Percentiles rank a stretch among this genome's conserved stretches.
Conservation (phyloP, 768 basidiomycete species). For the Pleurotus sapidus region DNA sequence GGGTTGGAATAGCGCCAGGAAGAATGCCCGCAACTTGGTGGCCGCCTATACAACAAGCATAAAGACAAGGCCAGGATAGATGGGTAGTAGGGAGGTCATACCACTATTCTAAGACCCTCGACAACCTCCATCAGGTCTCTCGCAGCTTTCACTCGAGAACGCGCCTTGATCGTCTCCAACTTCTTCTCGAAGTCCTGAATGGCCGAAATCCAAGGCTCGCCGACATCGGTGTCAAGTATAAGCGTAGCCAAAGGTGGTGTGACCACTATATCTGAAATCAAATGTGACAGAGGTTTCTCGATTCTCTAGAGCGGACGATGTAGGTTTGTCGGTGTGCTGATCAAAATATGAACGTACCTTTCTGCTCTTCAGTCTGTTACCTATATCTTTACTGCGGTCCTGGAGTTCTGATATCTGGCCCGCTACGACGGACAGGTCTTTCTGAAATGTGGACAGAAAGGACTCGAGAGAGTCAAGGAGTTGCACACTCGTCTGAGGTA, state of each 20-base stretch:
- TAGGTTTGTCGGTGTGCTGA: no score
- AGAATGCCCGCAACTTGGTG: conserved; percentile 84
- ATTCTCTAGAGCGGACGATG: conserved; percentile 60
- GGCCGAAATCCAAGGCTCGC: conserved; percentile 83
- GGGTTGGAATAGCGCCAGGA: conserved; percentile 79
- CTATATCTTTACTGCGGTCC: conserved; percentile 86
- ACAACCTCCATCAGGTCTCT: conserved; percentile 78
- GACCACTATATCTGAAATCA: conserved; percentile 78
- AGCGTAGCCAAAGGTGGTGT: conserved; percentile 74
- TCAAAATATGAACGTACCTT: conserved; percentile 49
- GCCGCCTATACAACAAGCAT: conserved; percentile 57
- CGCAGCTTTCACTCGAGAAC: conserved; percentile 84
- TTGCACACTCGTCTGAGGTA: conserved; percentile 72
- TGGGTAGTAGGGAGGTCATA: conserved; percentile 32
- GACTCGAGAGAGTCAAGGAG: conserved; percentile 86
- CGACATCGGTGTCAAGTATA: conserved; percentile 82
- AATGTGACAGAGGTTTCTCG: conserved; percentile 79
- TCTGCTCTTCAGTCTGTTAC: conserved; percentile 79
- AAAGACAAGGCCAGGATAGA: neutral
- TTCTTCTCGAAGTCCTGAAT: conserved; percentile 80
- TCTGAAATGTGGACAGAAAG: conserved; percentile 95
- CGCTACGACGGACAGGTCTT: conserved; percentile 90
- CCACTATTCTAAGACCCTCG: conserved; percentile 87
- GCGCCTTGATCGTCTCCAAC: conserved; percentile 63
- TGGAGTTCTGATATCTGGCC: conserved; percentile 96